These are phyloP conservation scores for Podaxis sp. DNA, from an alignment of 768 basidiomycete genomes.

Conservation along the genomic window DNA sequence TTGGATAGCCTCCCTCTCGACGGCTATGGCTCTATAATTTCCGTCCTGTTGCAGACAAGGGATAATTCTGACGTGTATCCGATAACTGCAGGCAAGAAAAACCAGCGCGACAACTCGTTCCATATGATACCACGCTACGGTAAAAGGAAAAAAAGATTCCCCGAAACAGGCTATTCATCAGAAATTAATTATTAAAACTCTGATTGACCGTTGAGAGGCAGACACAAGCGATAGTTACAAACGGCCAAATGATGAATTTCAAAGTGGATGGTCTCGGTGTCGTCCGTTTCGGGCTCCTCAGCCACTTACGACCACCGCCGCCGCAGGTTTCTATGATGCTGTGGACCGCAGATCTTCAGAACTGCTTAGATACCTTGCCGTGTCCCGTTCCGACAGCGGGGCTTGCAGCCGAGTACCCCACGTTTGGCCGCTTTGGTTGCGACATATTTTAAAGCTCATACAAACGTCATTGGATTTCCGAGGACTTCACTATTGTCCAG, in stretches of 20 bases:
- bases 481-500: neutral
- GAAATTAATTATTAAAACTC: neutral
- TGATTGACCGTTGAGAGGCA: neutral
- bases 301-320: neutral
- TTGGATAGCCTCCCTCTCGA: neutral
- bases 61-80: neutral
- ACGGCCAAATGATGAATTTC: neutral
- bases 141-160: neutral
- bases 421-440: neutral
- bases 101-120: neutral
- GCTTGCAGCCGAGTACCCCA: neutral
- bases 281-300: neutral
- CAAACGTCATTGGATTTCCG: neutral
- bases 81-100: neutral
- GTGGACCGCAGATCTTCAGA: neutral
- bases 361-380: neutral
- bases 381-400: constrained; percentile 1
- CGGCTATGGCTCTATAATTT: neutral
- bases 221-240: neutral
- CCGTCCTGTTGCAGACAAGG: neutral
- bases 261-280: neutral
- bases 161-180: too few relatives aligned
- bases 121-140: neutral
- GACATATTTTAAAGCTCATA: neutral
- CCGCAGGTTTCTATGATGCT: neutral